These are phyloP conservation scores for Asclepias syriaca DNA, from an alignment of 257 asterid genomes.

Conservation along the genomic window DNA sequence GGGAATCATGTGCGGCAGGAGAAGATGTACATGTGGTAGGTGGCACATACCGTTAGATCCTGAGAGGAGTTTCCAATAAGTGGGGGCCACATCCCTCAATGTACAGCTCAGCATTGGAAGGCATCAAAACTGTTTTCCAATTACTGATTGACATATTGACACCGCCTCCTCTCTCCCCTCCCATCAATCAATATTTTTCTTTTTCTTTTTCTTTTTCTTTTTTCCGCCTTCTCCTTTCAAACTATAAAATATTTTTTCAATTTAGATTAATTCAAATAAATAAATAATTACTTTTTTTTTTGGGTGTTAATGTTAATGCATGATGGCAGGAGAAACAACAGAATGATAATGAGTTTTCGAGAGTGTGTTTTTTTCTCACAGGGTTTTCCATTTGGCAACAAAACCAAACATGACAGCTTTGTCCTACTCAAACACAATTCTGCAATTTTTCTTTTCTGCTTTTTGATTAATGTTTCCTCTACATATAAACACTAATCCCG, in stretches of 20 bases:
- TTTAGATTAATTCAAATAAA: too few relatives aligned
- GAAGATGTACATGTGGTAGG: constrained; percentile 37
- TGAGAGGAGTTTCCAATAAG: constrained; percentile 5
- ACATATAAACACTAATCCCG: too few relatives aligned
- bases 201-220: too few relatives aligned
- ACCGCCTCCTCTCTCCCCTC: neutral
- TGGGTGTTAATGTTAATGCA: neutral
- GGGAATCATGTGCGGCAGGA: constrained; percentile 26
- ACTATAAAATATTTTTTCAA: too few relatives aligned
- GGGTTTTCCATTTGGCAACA: constrained; percentile 6
- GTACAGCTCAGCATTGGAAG: constrained; percentile 23
- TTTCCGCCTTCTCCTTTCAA: too few relatives aligned
- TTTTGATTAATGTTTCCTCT: neutral
- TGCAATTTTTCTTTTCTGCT: neutral
- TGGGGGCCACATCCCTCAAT: constrained; percentile 19
- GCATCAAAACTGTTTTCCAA: neutral
- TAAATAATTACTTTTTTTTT: too few relatives aligned
- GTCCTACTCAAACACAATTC: constrained; percentile 1
- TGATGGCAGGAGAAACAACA: neutral
- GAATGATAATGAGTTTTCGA: neutral
- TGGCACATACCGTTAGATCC: constrained; percentile 29
- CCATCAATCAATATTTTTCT: constrained; percentile 2
- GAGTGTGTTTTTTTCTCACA: neutral
- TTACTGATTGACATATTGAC: constrained; percentile 2
- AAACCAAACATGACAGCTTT: constrained; percentile 7